Evolutionary conservation across 2,329 filamentous ascomycete genomes (phyloP).

Genomic region (Aspergillus floridensis): DNA sequence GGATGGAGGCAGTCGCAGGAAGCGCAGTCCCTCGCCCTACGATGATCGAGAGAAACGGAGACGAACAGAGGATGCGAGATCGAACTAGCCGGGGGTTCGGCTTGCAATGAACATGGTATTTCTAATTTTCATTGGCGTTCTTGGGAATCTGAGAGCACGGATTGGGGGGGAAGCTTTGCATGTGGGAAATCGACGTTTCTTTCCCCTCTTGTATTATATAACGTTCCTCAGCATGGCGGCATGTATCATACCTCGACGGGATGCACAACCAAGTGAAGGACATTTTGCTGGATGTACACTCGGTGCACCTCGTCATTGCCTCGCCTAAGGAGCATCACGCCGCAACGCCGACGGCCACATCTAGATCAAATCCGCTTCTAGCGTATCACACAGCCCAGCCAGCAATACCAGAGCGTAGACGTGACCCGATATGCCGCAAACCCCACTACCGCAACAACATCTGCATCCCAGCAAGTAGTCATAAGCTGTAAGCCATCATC

Average conservation of each 20-base stretch:
- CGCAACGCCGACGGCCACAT: background rate
- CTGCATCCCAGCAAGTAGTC: background rate
- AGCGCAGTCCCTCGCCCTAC: constrained; percentile 44
- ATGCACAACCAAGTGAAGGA: background rate
- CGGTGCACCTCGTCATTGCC: background rate
- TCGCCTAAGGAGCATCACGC: background rate
- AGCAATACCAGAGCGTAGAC: background rate
- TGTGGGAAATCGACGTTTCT: constrained; percentile 17
- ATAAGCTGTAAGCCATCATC: background rate
- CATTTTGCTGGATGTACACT: constrained; percentile 3
- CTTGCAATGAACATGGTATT: constrained; percentile 6
- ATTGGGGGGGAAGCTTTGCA: constrained; percentile 15
- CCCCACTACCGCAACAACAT: background rate
- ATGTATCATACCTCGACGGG: background rate
- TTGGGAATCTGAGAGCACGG: constrained; percentile 17
- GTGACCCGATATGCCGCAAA: background rate
- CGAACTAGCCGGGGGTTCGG: constrained; percentile 8
- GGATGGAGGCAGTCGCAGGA: constrained; percentile 33
- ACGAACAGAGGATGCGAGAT: constrained; percentile 31
- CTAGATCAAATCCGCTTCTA: background rate
- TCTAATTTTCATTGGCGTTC: constrained; percentile 20
- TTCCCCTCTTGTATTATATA: constrained; percentile 13
- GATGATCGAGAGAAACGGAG: constrained; percentile 44
- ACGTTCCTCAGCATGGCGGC: background rate
- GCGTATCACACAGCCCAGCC: background rate